Conservation (phyloP, 805 yeast species). For the Jamesozyma hellenica region DNA sequence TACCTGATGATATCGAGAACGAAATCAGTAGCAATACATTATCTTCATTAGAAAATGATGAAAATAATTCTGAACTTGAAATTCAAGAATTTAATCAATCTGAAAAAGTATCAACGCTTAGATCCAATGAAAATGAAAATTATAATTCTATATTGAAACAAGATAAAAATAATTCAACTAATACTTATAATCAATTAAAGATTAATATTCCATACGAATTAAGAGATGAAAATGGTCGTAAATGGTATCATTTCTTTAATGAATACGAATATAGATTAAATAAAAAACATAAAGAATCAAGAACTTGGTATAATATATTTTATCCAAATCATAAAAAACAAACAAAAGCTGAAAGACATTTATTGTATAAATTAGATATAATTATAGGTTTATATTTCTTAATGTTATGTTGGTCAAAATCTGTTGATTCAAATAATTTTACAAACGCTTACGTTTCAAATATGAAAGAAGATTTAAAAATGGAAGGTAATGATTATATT, state of each 20-base stretch:
- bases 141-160: too few species aligned
- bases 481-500: constrained; percentile 56
- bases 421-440: constrained; percentile 50
- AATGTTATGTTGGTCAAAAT: constrained; percentile 58
- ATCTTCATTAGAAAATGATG: not conserved
- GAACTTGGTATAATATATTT: constrained; percentile 26
- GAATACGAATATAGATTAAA: constrained; percentile 42
- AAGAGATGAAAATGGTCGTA: constrained; percentile 32
- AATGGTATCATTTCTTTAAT: constrained; percentile 40
- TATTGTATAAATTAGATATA: constrained; percentile 46
- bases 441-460: constrained; percentile 61
- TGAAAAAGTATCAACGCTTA: too few species aligned
- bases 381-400: constrained; percentile 47
- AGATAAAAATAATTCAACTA: not conserved
- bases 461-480: constrained; percentile 46
- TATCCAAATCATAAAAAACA: constrained; percentile 29
- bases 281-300: constrained; percentile 23
- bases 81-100: not conserved
- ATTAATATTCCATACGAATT: constrained; percentile 31
- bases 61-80: not conserved
- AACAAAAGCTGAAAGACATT: constrained; percentile 36
- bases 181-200: constrained; percentile 9
- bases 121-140: too few species aligned
- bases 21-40: not conserved
- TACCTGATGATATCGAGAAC: constrained; percentile 9